phyloP scores from a whole-genome alignment of 441 rosid genomes.

The Populus tomentosa region DNA sequence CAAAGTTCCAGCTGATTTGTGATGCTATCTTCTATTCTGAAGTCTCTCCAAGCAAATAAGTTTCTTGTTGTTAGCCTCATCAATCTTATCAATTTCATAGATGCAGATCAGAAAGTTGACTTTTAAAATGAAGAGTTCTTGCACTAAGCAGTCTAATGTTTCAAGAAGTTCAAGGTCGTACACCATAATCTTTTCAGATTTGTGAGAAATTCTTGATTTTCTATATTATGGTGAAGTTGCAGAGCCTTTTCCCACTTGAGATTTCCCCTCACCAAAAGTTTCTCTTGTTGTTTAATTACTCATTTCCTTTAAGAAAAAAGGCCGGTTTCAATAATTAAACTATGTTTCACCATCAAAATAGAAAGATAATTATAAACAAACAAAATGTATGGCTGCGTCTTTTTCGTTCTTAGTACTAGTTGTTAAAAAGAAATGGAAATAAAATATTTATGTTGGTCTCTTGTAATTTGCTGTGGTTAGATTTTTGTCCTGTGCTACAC shows the following conservation, averaged over 20 bases:
- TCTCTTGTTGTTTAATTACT: not conserved
- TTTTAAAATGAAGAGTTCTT: not conserved
- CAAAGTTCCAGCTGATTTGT: not conserved
- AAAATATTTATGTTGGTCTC: not conserved
- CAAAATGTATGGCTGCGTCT: not conserved
- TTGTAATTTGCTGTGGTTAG: no score
- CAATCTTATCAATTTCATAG: not conserved
- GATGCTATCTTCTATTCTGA: not conserved
- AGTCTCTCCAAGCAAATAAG: not conserved
- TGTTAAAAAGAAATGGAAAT: no score
- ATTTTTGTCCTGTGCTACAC: not conserved
- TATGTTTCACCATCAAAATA: not conserved
- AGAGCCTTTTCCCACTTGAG: not conserved
- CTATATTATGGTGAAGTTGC: not conserved
- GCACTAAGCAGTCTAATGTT: not conserved
- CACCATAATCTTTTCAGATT: not conserved
- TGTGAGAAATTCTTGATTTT: not conserved
- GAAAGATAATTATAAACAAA: not conserved
- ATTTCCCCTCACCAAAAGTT: no score
- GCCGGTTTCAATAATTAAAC: not conserved
- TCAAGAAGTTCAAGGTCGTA: not conserved
- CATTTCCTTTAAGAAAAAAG: not conserved
- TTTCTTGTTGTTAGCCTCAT: not conserved
- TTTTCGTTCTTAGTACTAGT: not conserved
- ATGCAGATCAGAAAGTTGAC: not conserved